Percentiles rank a stretch among this genome's conserved stretches.
Evolutionary conservation across 2,329 filamentous ascomycete genomes (phyloP).

Genomic region (Bipolaris zeicola): DNA sequence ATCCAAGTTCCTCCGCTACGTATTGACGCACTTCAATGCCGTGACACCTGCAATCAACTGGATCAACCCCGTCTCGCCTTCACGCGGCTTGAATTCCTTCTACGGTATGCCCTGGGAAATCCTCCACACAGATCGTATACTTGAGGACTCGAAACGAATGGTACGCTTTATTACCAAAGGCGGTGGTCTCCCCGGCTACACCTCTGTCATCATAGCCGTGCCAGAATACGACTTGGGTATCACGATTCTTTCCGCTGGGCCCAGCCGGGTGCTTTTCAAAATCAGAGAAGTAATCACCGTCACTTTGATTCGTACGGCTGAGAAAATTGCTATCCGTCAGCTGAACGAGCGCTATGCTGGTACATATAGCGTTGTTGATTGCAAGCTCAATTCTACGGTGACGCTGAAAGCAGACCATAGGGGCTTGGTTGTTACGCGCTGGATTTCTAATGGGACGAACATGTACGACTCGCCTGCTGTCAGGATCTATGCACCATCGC

Average conservation of each 20-base stretch:
- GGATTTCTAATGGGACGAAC: conserved; percentile 41
- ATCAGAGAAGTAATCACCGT: not conserved
- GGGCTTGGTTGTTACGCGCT: conserved; percentile 33
- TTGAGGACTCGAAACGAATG: conserved; percentile 43
- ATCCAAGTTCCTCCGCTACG: conserved; percentile 52
- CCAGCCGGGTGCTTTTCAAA: not conserved
- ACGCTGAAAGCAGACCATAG: conserved; percentile 30
- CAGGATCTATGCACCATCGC: not conserved
- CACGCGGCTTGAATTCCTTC: conserved; percentile 43
- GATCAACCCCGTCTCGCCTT: conserved; percentile 48
- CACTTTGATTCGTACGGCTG: not conserved
- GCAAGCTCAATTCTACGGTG: conserved; percentile 34
- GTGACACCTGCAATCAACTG: conserved; percentile 52
- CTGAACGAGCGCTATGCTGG: conserved; percentile 30
- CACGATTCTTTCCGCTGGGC: not conserved
- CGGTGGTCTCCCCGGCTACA: conserved; percentile 49
- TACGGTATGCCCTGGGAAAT: conserved; percentile 59
- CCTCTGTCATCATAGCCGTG: not conserved
- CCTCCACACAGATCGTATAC: conserved; percentile 49
- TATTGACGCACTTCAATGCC: conserved; percentile 51
- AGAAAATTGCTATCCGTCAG: not conserved
- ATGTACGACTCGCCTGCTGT: conserved; percentile 10
- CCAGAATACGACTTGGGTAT: not conserved
- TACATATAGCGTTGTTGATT: conserved; percentile 26
- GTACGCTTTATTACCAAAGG: conserved; percentile 55